Conservation (phyloP, 371 early-diverging fungal genomes). For the Phascolomyces articulosus region DNA sequence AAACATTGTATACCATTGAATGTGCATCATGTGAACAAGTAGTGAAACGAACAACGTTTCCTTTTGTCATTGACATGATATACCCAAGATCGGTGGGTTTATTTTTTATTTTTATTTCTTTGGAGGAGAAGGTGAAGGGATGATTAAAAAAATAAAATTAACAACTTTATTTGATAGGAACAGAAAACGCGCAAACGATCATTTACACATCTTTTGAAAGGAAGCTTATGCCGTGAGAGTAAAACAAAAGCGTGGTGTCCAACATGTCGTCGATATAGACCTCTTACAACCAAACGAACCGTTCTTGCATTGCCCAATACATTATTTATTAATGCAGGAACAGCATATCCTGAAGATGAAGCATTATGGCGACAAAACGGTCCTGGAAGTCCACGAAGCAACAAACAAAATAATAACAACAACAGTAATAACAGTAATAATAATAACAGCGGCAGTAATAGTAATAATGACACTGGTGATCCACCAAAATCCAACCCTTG, state of each 20-base stretch:
- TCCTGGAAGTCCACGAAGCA: conserved; percentile 31
- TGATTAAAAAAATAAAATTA: too few relatives aligned
- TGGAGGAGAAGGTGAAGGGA: too few relatives aligned
- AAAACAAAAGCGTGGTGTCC: conserved; percentile 84
- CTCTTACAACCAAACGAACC: conserved; percentile 64
- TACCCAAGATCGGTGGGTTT: conserved; percentile 61
- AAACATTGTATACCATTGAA: conserved; percentile 59
- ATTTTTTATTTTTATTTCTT: not conserved
- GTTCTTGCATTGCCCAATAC: conserved; percentile 67
- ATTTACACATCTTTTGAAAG: conserved; percentile 66
- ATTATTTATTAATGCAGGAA: conserved; percentile 72
- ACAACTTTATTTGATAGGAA: conserved; percentile 17
- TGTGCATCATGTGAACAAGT: conserved; percentile 69
- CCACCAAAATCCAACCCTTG: conserved; percentile 23
- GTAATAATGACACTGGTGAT: not conserved
- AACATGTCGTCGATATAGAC: conserved; percentile 74
- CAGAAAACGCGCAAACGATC: conserved; percentile 47
- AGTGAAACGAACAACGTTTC: conserved; percentile 62
- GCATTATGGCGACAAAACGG: conserved; percentile 57
- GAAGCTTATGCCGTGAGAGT: conserved; percentile 71
- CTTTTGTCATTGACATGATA: conserved; percentile 83
- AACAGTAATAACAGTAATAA: conserved; percentile 11
- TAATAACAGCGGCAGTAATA: not conserved
- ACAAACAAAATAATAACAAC: conserved; percentile 5
- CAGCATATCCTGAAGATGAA: conserved; percentile 57